These are phyloP conservation scores for Wickerhamiella musiphila DNA, from an alignment of 805 yeast species.

Conservation along the genomic window DNA sequence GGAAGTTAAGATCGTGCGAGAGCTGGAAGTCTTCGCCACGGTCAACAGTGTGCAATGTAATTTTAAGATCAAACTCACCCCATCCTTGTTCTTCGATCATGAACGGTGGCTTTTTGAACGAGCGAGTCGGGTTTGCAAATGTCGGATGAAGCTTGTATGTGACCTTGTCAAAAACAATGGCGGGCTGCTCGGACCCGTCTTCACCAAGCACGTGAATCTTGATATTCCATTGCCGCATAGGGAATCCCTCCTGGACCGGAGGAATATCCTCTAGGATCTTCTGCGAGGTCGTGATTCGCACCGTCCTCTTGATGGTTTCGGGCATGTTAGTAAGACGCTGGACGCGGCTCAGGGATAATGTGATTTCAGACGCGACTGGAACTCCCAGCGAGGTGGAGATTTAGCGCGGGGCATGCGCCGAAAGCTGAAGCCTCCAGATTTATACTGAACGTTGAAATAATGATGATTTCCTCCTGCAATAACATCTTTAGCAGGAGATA, in stretches of 20 bases:
- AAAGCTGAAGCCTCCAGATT: too few species aligned
- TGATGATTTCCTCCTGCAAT: too few species aligned
- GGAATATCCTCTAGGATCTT: conserved; percentile 65
- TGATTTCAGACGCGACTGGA: too few species aligned
- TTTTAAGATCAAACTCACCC: conserved; percentile 92
- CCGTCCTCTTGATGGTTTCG: conserved; percentile 54
- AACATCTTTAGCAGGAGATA: too few species aligned
- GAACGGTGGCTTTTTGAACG: conserved; percentile 70
- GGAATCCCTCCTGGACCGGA: conserved; percentile 76
- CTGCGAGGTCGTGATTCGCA: conserved; percentile 76
- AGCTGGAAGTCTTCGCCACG: conserved; percentile 78
- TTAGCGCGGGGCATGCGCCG: too few species aligned
- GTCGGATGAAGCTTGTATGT: conserved; percentile 92
- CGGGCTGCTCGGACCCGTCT: conserved; percentile 70
- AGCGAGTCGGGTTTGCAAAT: conserved; percentile 72
- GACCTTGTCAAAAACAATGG: conserved; percentile 75
- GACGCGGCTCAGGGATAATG: too few species aligned
- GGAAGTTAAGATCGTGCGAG: conserved; percentile 77
- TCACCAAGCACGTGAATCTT: conserved; percentile 58
- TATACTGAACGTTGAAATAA: too few species aligned
- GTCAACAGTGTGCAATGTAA: conserved; percentile 60
- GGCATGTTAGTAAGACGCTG: conserved; percentile 7
- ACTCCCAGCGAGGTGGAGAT: too few species aligned
- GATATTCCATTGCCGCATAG: conserved; percentile 88
- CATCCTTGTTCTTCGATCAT: conserved; percentile 85